Evolutionary conservation across 768 basidiomycete genomes (phyloP).

Genomic region (Mycena haematopus): DNA sequence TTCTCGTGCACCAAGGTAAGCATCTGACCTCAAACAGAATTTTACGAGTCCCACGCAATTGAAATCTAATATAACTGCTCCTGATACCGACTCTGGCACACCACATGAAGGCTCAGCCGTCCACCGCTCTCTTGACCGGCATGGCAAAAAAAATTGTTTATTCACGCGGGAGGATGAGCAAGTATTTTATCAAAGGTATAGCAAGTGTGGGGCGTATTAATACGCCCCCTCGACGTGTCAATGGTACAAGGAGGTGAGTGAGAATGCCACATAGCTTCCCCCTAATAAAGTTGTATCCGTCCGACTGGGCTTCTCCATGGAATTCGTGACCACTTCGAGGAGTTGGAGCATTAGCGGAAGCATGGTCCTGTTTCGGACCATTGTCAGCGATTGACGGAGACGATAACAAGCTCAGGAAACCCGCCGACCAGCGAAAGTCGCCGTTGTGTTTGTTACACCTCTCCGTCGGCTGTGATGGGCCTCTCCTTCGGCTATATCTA

Average conservation of each 20-base stretch:
- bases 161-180: not conserved
- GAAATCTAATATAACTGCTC: not conserved
- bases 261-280: too few relatives aligned
- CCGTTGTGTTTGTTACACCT: too few relatives aligned
- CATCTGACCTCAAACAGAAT: not conserved
- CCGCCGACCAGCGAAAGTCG: too few relatives aligned
- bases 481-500: not conserved
- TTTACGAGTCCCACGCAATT: not conserved
- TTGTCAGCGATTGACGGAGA: too few relatives aligned
- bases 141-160: not conserved
- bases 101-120: not conserved
- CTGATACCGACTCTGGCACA: not conserved
- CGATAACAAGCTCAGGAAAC: too few relatives aligned
- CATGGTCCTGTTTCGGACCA: too few relatives aligned
- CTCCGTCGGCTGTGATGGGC: too few relatives aligned
- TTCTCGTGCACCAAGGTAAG: not conserved
- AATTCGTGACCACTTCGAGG: too few relatives aligned
- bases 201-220: not conserved
- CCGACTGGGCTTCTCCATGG: too few relatives aligned
- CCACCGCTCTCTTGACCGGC: not conserved
- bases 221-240: not conserved
- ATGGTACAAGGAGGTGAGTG: not conserved
- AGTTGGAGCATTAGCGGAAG: too few relatives aligned
- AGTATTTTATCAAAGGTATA: not conserved
- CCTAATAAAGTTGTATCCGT: too few relatives aligned